Evolutionary conservation across 2,329 filamentous ascomycete species (phyloP).

Genomic region (Colletotrichum sp.): DNA sequence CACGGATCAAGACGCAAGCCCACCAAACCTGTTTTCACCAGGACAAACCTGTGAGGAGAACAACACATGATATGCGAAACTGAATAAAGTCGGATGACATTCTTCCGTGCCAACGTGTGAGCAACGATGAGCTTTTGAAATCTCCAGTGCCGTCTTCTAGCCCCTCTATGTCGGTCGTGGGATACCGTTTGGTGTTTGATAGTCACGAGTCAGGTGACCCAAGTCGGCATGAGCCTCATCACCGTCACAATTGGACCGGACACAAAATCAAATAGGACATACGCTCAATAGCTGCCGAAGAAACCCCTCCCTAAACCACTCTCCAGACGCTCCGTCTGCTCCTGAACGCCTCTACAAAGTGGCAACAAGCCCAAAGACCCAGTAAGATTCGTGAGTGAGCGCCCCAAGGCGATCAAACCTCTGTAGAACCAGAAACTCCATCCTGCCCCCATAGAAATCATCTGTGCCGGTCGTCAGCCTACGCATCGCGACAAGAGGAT

Average conservation of each 20-base stretch:
- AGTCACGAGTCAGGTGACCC: neutral
- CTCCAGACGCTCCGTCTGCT: neutral
- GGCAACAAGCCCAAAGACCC: neutral
- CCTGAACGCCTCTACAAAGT: neutral
- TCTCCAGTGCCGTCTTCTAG: too few species aligned
- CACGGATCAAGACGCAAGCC: too few species aligned
- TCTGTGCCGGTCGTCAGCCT: rapidly evolving
- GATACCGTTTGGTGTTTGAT: neutral
- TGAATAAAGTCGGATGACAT: neutral
- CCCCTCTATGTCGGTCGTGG: neutral
- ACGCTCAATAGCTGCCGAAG: neutral
- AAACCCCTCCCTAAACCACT: neutral
- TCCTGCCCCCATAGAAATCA: neutral
- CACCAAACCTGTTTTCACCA: neutral
- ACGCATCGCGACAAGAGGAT: rapidly evolving
- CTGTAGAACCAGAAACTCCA: neutral
- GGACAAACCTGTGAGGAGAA: rapidly evolving
- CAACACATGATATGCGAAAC: rapidly evolving
- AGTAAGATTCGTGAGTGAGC: neutral
- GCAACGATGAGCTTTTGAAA: too few species aligned
- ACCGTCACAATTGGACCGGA: neutral
- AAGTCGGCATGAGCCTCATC: neutral
- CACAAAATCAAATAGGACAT: rapidly evolving
- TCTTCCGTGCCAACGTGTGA: too few species aligned
- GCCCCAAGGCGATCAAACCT: neutral